phyloP scores from a whole-genome alignment of 1,139 yeast species.

The Saccharomyces hybrid region DNA sequence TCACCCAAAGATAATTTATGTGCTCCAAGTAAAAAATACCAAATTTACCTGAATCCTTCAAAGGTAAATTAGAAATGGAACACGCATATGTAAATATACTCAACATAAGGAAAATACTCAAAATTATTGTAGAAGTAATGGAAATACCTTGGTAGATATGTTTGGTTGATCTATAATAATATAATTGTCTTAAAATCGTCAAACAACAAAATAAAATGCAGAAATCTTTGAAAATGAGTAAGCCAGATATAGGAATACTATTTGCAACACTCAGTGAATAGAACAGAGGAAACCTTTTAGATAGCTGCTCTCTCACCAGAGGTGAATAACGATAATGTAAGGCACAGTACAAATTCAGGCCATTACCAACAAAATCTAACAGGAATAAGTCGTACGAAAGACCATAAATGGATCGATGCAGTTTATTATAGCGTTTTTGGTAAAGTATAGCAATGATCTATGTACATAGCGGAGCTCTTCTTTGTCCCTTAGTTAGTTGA shows the following conservation, averaged over 20 bases:
- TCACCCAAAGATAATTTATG: conserved; percentile 29
- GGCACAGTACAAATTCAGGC: conserved; percentile 18
- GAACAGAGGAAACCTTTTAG: conserved; percentile 25
- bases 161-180: conserved; percentile 18
- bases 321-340: conserved; percentile 22
- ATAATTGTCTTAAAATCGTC: conserved; percentile 18
- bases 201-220: conserved; percentile 6
- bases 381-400: conserved; percentile 28
- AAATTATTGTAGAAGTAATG: conserved; percentile 7
- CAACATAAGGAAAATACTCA: conserved; percentile 8
- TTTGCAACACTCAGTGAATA: conserved; percentile 11
- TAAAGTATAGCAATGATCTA: conserved; percentile 17
- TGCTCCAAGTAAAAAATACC: conserved; percentile 32
- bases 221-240: conserved; percentile 13
- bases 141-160: conserved; percentile 29
- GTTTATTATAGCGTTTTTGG: conserved; percentile 24
- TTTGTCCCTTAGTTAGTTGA: background rate
- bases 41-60: conserved; percentile 22
- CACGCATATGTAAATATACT: conserved; percentile 21
- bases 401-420: conserved; percentile 30
- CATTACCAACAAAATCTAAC: conserved; percentile 13
- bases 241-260: conserved; percentile 18
- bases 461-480: background rate
- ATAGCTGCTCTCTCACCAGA: conserved; percentile 14
- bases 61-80: conserved; percentile 15